Evolutionary conservation across 371 early-diverging fungal genomes (phyloP).

Genomic region (Vairimorpha necatrix): DNA sequence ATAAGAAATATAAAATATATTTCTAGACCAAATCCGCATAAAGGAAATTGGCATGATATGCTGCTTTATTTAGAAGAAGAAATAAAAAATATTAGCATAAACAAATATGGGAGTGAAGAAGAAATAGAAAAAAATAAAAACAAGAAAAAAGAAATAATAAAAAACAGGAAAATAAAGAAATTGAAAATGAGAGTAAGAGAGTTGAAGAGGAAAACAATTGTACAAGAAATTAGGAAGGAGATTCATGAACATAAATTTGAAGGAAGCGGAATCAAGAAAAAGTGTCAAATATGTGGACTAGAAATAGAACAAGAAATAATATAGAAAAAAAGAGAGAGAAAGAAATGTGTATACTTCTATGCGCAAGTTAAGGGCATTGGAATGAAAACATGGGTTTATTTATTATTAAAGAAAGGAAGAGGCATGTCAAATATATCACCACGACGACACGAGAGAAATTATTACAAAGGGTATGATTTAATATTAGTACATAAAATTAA

Average conservation of each 20-base stretch:
- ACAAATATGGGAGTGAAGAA: slow-evolving; percentile 55
- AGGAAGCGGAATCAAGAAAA: neutral
- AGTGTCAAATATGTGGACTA: slow-evolving; percentile 59
- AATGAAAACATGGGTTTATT: too few relatives aligned
- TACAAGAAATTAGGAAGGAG: slow-evolving; percentile 11
- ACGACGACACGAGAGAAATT: too few relatives aligned
- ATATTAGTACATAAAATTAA: too few relatives aligned
- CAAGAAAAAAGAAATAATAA: slow-evolving; percentile 23
- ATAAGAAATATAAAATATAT: slow-evolving; percentile 49
- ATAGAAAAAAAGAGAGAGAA: slow-evolving; percentile 27
- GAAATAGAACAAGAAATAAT: slow-evolving; percentile 60
- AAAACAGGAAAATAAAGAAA: slow-evolving; percentile 52
- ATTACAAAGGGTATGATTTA: too few relatives aligned
- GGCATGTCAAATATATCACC: too few relatives aligned
- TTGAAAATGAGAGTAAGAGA: slow-evolving; percentile 49
- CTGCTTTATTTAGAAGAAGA: slow-evolving; percentile 55
- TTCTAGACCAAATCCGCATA: slow-evolving; percentile 56
- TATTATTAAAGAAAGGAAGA: too few relatives aligned
- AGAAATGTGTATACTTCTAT: too few relatives aligned
- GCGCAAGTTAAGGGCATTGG: too few relatives aligned
- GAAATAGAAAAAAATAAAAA: slow-evolving; percentile 41
- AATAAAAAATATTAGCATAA: slow-evolving; percentile 47
- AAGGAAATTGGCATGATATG: slow-evolving; percentile 62
- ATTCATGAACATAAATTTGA: slow-evolving; percentile 47
- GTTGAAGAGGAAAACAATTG: slow-evolving; percentile 45